Evolutionary conservation across 495 filamentous ascomycete species (phyloP).

Genomic region (Penicillium psychrofluorescens): DNA sequence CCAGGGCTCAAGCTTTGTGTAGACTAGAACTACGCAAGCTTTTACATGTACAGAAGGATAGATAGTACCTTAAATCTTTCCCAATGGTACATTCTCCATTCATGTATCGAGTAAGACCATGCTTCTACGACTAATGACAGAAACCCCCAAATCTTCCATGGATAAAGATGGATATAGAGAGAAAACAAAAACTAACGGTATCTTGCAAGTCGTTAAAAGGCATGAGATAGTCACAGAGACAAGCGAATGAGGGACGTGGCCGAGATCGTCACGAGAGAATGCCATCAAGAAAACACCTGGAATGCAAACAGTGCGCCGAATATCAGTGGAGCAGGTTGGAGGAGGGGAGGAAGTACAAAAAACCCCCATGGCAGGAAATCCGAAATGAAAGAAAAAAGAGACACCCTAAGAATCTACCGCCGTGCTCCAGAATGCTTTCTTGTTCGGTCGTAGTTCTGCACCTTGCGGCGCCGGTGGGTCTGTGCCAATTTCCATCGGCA

Average conservation of each 20-base stretch:
- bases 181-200: neutral
- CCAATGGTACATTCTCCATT: too few relatives aligned
- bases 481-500: slow-evolving; percentile 66
- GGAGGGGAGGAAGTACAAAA: too few relatives aligned
- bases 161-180: too few relatives aligned
- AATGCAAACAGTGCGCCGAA: too few relatives aligned
- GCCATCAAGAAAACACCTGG: slow-evolving; percentile 4
- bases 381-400: neutral
- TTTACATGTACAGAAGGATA: too few relatives aligned
- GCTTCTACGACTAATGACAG: too few relatives aligned
- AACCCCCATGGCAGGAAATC: slow-evolving; percentile 17
- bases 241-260: slow-evolving; percentile 4
- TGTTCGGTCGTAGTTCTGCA: slow-evolving; percentile 55
- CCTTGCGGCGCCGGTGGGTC: slow-evolving; percentile 55
- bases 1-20: too few relatives aligned
- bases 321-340: too few relatives aligned
- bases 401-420: slow-evolving; percentile 7
- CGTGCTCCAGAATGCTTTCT: slow-evolving; percentile 25
- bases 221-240: slow-evolving; percentile 11
- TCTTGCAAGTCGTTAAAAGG: slow-evolving; percentile 12
- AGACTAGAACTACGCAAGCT: too few relatives aligned
- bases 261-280: slow-evolving; percentile 4
- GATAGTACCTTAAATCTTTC: too few relatives aligned
- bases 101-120: too few relatives aligned
- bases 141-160: too few relatives aligned